Evolutionary conservation across 805 yeast genomes (phyloP), one percentile per base, ranked within the genome.

Genomic region (Myxozyma melibiosi): DNA sequence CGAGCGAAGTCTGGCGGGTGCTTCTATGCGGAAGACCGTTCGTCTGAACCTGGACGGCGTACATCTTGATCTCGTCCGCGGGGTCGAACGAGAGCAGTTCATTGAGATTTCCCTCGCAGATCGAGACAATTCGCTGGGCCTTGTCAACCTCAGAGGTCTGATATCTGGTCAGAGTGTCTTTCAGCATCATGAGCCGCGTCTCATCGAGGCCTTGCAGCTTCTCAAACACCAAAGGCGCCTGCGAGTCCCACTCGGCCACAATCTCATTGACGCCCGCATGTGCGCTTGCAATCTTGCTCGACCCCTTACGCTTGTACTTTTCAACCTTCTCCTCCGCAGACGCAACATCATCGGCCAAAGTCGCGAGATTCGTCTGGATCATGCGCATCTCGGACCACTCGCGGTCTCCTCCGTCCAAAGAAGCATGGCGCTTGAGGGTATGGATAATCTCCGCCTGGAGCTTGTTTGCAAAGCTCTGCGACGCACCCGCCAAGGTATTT

Each of bases 151-250:
- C 74, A 40, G 83, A 80, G 14, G 89, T 81, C 69, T 84, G 81
- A 67, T 83, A 85, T 67, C 83, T 83, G 48, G 84, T 75, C 54
- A 91, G 76, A 53, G 84, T 78, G 52, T 84, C 84, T 68, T 88
- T 85, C 58, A 89, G 74, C 56, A 83, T 78, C 58, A 73, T 76
- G 71, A 82, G 77, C 73, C 88, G 83, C 71, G 74, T 74, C 66
- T 74, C 78, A 69, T 90, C 96, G 64, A 85, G 83, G 60, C 77
- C 78, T 68, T 89, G 94, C 69, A 90, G 85, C 62, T 82, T 82
- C 64, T 84, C 85, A 68, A 88, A 86, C 41, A 86, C 82, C 53
- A 79, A 82, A 2, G 96, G 92, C 1, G 94, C 92, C 69, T 84
- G 84, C 52, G 81, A 75, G 61, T 84, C 84, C 96, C 96, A 90